These are phyloP conservation scores for Arthrobotrys megalospora DNA, from an alignment of 2,329 filamentous ascomycete species.

Conservation along the genomic window DNA sequence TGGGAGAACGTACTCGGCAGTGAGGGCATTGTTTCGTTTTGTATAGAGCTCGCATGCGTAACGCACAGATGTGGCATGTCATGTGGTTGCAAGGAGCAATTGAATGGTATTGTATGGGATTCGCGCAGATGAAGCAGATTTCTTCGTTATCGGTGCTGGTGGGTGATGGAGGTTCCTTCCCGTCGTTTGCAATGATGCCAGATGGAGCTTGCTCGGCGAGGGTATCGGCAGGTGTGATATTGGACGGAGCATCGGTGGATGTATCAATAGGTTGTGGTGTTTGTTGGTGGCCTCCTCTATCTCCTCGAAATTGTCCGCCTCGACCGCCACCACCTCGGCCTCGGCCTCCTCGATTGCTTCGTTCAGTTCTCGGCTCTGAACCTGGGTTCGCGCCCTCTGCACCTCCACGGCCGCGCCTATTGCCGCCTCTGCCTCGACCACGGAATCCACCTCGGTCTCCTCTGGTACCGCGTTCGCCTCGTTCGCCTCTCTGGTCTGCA, in stretches of 20 bases:
- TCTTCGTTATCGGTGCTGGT: slow-evolving; percentile 74
- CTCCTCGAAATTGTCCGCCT: slow-evolving; percentile 33
- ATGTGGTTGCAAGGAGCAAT: slow-evolving; percentile 95
- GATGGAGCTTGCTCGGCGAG: slow-evolving; percentile 24
- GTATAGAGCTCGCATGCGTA: slow-evolving; percentile 92
- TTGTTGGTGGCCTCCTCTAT: slow-evolving; percentile 37
- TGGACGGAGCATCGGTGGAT: not conserved
- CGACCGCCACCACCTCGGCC: slow-evolving; percentile 44
- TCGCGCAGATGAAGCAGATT: slow-evolving; percentile 98
- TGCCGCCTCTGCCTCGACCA: slow-evolving; percentile 66
- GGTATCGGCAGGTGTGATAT: not conserved
- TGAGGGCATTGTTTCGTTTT: slow-evolving; percentile 98
- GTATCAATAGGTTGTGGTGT: slow-evolving; percentile 21
- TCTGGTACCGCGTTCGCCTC: slow-evolving; percentile 68
- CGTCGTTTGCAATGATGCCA: slow-evolving; percentile 60
- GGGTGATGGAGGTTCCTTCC: slow-evolving; percentile 46
- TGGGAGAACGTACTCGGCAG: slow-evolving; percentile 79
- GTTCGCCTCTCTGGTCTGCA: slow-evolving; percentile 66
- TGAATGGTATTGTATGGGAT: slow-evolving; percentile 86
- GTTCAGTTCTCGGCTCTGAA: slow-evolving; percentile 35
- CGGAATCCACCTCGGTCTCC: slow-evolving; percentile 68
- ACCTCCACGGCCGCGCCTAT: slow-evolving; percentile 65
- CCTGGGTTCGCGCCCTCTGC: not conserved
- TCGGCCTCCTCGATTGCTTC: slow-evolving; percentile 28
- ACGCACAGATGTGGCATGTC: slow-evolving; percentile 94